Evolutionary conservation across 495 filamentous ascomycete species (phyloP).

Genomic region (Xylaria curta): DNA sequence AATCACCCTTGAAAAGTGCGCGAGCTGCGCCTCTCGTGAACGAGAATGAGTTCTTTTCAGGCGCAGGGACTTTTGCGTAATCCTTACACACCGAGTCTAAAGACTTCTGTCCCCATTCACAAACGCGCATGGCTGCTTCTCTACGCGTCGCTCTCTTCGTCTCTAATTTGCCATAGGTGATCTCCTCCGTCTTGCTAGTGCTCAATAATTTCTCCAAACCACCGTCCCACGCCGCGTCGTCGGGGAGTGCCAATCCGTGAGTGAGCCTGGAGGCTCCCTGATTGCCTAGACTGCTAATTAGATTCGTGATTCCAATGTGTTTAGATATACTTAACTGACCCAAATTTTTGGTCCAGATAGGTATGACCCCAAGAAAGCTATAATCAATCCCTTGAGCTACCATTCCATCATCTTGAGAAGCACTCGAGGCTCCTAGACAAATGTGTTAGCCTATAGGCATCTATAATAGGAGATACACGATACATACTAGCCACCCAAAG

Average conservation of each 20-base stretch:
- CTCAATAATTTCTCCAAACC: constrained; percentile 55
- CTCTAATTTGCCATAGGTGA: constrained; percentile 49
- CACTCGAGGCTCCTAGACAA: constrained; percentile 64
- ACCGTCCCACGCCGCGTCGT: constrained; percentile 55
- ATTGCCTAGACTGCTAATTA: constrained; percentile 38
- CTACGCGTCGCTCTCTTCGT: constrained; percentile 77
- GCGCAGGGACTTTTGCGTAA: constrained; percentile 51
- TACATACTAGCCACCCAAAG: constrained; percentile 72
- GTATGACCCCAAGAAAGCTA: constrained; percentile 82
- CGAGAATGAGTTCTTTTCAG: constrained; percentile 68
- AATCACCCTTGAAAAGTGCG: constrained; percentile 75
- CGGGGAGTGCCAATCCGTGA: constrained; percentile 48
- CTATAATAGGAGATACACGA: neutral
- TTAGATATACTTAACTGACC: constrained; percentile 50
- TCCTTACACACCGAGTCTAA: constrained; percentile 61
- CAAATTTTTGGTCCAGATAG: constrained; percentile 79
- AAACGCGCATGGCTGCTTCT: constrained; percentile 75
- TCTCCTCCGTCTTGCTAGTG: constrained; percentile 43
- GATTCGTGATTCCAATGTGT: neutral
- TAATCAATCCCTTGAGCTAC: constrained; percentile 75
- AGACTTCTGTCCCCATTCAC: constrained; percentile 64
- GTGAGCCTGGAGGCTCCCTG: constrained; percentile 50
- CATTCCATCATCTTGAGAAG: constrained; percentile 74
- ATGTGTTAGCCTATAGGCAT: constrained; percentile 17
- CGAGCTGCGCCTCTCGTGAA: constrained; percentile 83